Evolutionary conservation across 306 rosid genomes (phyloP), one percentile per base, ranked within the genome.

Genomic region (Oemleria cerasiformis): DNA sequence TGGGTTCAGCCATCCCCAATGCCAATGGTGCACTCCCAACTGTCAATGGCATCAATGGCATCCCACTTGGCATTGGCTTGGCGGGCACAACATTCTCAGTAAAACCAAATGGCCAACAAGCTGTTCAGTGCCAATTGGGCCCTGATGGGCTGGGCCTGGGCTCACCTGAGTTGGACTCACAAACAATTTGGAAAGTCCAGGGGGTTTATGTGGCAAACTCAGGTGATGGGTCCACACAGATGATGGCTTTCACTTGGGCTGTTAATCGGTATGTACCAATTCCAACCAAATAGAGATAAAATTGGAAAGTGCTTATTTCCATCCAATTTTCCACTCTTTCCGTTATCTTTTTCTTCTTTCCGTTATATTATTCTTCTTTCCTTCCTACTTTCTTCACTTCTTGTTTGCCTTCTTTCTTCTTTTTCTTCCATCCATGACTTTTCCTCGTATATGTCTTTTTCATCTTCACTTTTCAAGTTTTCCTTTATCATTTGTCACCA

Each of bases 181-280:
- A 85, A 14, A 74, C 78, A 3, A 64, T 90, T 36, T 94, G 94
- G 54, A 83, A 81, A 75, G 96, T 92, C 34, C 94, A 86, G 44
- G 97, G 94, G 7, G 94, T 90, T 15, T 93, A 93, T 72, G 90
- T 90, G 75, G 98, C 97, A 16, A 88, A 94, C 68, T 90, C 97
- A 4, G 96, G 87, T 25, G 89, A 90, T 78, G 94, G 96, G 71
- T 65, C 76, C 19, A 56, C 86, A 20, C 93, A 90, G 84, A 93
- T 93, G 98, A 90, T 93, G 96, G 81, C 83, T 5, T 90, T 90
- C 45, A 93, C 98, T n/a, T n/a, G n/a, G n/a, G n/a, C n/a, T n/a
- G n/a, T n/a, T n/a, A n/a, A n/a, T n/a, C n/a, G n/a, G n/a, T n/a
- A n/a, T n/a, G n/a, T n/a, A n/a, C n/a, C n/a, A n/a, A n/a, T n/a